Conservation (phyloP, 106 monocot species). For the Dendrobium officinale region DNA sequence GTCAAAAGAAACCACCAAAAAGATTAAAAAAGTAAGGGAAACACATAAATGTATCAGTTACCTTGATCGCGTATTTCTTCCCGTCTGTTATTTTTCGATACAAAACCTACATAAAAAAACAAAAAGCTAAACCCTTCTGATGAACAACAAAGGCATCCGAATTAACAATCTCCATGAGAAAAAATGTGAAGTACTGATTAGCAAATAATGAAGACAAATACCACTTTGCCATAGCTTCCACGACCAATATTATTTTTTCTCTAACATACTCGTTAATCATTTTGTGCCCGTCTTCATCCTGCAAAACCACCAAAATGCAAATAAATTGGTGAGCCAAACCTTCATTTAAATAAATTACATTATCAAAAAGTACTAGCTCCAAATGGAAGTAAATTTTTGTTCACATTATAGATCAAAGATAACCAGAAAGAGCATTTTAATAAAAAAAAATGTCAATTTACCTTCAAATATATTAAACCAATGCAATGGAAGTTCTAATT, state of each 20-base stretch:
- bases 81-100: conserved; percentile 29
- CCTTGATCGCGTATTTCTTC: conserved; percentile 41
- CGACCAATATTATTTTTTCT: conserved; percentile 33
- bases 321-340: neutral
- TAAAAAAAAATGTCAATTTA: neutral
- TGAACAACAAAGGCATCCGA: neutral
- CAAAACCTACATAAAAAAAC: conserved; percentile 15
- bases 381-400: neutral
- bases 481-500: neutral
- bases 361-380: neutral
- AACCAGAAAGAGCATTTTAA: neutral
- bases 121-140: conserved; percentile 2
- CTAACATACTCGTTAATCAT: conserved; percentile 45
- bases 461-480: neutral
- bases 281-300: conserved; percentile 33
- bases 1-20: neutral
- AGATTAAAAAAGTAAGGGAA: neutral
- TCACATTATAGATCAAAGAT: neutral
- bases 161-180: neutral
- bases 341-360: neutral
- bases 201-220: conserved; percentile 6
- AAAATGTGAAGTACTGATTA: neutral
- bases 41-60: neutral
- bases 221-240: conserved; percentile 55
- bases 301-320: neutral